phyloP scores from a whole-genome alignment of 768 basidiomycete genomes.

The Sistotremastrum niveocremeum region DNA sequence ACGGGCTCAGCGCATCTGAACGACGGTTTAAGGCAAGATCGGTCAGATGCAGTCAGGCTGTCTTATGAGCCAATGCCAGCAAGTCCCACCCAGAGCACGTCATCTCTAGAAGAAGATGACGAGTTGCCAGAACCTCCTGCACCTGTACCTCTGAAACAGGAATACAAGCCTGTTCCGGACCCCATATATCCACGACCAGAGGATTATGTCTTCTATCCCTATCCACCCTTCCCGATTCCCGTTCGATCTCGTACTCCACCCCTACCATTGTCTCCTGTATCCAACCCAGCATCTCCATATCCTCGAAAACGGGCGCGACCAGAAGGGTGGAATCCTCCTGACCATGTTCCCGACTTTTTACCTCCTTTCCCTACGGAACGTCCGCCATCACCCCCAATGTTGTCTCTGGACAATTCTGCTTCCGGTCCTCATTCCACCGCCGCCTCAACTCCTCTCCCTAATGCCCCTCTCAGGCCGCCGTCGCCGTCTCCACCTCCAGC shows the following conservation, averaged over 20 bases:
- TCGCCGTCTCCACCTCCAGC: slow-evolving; percentile 19
- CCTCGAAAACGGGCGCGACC: slow-evolving; percentile 44
- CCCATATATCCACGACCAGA: no score
- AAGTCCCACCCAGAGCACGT: no score
- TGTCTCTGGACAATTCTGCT: background rate
- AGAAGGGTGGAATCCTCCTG: slow-evolving; percentile 45
- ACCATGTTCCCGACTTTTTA: slow-evolving; percentile 50
- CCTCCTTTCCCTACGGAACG: slow-evolving; percentile 45
- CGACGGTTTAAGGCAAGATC: no score
- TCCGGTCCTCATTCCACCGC: slow-evolving; percentile 14
- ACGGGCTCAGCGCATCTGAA: no score
- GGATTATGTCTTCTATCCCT: no score
- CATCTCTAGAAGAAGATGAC: no score
- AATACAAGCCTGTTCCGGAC: no score
- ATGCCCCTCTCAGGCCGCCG: slow-evolving; percentile 15
- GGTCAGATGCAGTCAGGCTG: no score
- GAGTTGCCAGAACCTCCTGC: no score
- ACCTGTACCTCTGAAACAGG: no score
- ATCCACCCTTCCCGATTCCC: no score
- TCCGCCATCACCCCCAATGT: slow-evolving; percentile 9
- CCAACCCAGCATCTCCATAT: slow-evolving; percentile 38
- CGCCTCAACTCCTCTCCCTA: slow-evolving; percentile 20
- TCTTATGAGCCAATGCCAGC: no score
- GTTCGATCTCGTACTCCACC: slow-evolving; percentile 19
- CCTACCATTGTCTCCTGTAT: slow-evolving; percentile 42